phyloP scores from a whole-genome alignment of 306 rosid species.

The Cotoneaster glaucophyllus region DNA sequence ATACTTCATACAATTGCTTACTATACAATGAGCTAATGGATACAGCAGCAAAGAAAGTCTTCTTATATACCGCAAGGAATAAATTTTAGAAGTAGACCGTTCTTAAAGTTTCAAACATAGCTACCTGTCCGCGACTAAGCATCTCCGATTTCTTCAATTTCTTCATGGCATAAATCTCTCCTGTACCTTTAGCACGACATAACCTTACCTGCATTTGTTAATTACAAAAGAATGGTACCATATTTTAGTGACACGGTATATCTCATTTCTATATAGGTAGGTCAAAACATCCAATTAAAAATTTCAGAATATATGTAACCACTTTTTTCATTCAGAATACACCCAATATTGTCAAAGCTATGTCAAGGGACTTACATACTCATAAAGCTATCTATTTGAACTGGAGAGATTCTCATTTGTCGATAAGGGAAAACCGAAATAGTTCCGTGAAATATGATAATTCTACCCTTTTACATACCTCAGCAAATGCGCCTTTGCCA shows the following conservation, averaged over 20 bases:
- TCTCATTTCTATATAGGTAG: background rate
- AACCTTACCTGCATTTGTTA: slow-evolving; percentile 61
- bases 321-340: background rate
- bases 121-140: slow-evolving; percentile 99
- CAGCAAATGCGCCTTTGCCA: slow-evolving; percentile 98
- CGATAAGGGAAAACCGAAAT: slow-evolving; percentile 5
- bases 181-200: slow-evolving; percentile 74
- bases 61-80: background rate
- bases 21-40: background rate
- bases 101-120: background rate
- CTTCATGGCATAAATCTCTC: slow-evolving; percentile 95
- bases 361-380: background rate
- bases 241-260: background rate
- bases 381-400: background rate
- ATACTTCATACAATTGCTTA: background rate
- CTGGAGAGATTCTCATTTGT: background rate
- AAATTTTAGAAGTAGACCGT: background rate
- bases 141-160: slow-evolving; percentile 94
- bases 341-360: background rate
- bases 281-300: background rate
- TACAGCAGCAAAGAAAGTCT: background rate
- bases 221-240: background rate
- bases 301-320: too few species aligned
- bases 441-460: background rate
- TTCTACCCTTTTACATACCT: slow-evolving; percentile 41